A percentile compares a stretch with the other conserved stretches of the same genome.
Conservation (phyloP, 257 asterid species). For the Nicotiana knightiana region DNA sequence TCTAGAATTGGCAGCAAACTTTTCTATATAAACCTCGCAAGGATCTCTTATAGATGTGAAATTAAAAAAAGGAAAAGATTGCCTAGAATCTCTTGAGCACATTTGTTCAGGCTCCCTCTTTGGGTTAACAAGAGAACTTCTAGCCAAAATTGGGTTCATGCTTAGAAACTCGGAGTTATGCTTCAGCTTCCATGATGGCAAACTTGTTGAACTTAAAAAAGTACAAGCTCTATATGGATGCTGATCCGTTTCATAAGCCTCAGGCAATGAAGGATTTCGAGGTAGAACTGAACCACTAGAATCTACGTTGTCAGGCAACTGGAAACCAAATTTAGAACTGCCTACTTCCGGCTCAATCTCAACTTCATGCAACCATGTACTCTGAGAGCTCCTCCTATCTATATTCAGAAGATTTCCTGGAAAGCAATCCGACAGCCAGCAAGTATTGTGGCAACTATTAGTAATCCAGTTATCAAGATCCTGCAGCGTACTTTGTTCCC, state of each 20-base stretch:
- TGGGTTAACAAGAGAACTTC: slow-evolving; percentile 33
- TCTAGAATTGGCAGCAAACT: slow-evolving; percentile 23
- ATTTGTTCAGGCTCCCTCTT: slow-evolving; percentile 36
- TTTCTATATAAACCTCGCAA: slow-evolving; percentile 32
- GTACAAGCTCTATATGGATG: slow-evolving; percentile 20
- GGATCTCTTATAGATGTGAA: slow-evolving; percentile 74
- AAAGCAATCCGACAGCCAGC: slow-evolving; percentile 18
- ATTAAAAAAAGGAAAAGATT: slow-evolving; percentile 46
- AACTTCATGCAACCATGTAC: slow-evolving; percentile 31
- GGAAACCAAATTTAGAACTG: slow-evolving; percentile 26
- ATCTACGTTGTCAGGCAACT: slow-evolving; percentile 14
- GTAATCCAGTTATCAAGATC: slow-evolving; percentile 25
- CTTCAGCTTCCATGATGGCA: slow-evolving; percentile 29
- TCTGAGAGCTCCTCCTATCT: slow-evolving; percentile 20
- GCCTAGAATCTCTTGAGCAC: slow-evolving; percentile 27
- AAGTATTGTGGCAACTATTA: slow-evolving; percentile 23
- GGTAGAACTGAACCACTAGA: slow-evolving; percentile 23
- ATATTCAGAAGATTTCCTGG: slow-evolving; percentile 9
- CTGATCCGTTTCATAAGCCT: slow-evolving; percentile 23
- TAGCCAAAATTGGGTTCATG: slow-evolving; percentile 54
- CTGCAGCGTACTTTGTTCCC: slow-evolving; percentile 20
- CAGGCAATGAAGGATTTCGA: slow-evolving; percentile 21
- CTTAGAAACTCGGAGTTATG: slow-evolving; percentile 50
- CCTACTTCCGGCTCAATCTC: slow-evolving; percentile 27
- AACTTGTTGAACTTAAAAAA: slow-evolving; percentile 27